Conservation (phyloP, 768 basidiomycete genomes). For the Strobilomyces dryophilus region DNA sequence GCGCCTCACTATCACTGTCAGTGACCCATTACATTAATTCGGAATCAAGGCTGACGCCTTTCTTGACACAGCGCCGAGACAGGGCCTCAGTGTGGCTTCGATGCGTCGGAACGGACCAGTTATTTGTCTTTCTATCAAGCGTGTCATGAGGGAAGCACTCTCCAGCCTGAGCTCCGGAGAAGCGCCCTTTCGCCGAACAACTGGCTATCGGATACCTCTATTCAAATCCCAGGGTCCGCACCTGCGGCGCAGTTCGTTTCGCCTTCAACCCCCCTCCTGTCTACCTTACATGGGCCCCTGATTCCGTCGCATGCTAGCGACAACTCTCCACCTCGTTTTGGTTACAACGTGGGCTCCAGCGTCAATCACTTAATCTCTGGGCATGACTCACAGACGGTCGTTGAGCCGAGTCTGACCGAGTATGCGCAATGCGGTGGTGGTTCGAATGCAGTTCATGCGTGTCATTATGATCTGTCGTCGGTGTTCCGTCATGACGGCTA, state of each 20-base stretch:
- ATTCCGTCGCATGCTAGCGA: not conserved
- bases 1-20: conserved; percentile 4
- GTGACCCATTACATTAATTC: conserved; percentile 1
- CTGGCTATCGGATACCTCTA: not conserved
- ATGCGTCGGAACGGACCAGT: not conserved
- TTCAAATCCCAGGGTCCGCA: not conserved
- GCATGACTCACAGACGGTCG: not conserved
- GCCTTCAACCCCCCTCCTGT: not conserved
- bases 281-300: not conserved
- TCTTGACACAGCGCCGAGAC: conserved; percentile 3
- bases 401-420: conserved; percentile 1
- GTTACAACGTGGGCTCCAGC: not conserved
- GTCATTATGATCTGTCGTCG: not conserved
- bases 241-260: not conserved
- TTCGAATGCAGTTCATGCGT: conserved; percentile 2
- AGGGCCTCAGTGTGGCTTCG: not conserved
- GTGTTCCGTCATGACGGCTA: not conserved
- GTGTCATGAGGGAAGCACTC: not conserved
- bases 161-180: not conserved
- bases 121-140: not conserved
- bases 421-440: not conserved
- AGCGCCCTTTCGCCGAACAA: not conserved
- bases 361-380: not conserved
- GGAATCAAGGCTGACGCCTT: conserved; percentile 7
- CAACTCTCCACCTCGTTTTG: not conserved